Percentiles rank a stretch among this genome's conserved stretches.
phyloP scores from a whole-genome alignment of 768 basidiomycete species.

The Boletus tomentosulus region DNA sequence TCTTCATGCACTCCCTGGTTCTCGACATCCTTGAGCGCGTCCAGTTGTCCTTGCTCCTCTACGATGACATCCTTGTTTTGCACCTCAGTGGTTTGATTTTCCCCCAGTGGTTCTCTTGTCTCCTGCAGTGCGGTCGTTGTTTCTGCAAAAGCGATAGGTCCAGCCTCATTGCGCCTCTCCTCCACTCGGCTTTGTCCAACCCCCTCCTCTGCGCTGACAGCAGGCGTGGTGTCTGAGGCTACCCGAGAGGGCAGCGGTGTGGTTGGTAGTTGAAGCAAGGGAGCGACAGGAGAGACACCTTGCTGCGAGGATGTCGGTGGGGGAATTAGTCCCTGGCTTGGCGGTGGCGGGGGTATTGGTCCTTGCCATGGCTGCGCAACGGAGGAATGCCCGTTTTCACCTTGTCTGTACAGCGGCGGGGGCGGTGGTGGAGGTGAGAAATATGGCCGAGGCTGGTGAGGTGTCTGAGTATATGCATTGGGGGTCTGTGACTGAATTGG shows the following conservation, averaged over 20 bases:
- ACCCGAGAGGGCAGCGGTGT: slow-evolving; percentile 19
- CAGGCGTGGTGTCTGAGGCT: neutral
- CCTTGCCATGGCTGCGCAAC: slow-evolving; percentile 9
- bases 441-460: slow-evolving; percentile 19
- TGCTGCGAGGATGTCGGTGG: slow-evolving; percentile 7
- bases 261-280: slow-evolving; percentile 12
- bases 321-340: slow-evolving; percentile 6
- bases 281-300: slow-evolving; percentile 6
- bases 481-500: slow-evolving; percentile 11
- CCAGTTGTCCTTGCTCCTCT: neutral
- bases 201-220: slow-evolving; percentile 27
- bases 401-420: slow-evolving; percentile 7
- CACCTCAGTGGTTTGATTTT: slow-evolving; percentile 17
- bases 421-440: slow-evolving; percentile 21
- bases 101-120: neutral
- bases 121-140: neutral
- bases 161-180: slow-evolving; percentile 21
- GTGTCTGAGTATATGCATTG: slow-evolving; percentile 11
- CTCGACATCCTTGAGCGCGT: neutral
- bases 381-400: neutral
- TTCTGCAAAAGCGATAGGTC: neutral
- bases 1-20: neutral
- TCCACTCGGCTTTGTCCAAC: slow-evolving; percentile 40
- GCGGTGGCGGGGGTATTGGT: neutral
- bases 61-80: slow-evolving; percentile 14